Conservation (phyloP, 164 flowering plant species). For the Liriodendron chinense region DNA sequence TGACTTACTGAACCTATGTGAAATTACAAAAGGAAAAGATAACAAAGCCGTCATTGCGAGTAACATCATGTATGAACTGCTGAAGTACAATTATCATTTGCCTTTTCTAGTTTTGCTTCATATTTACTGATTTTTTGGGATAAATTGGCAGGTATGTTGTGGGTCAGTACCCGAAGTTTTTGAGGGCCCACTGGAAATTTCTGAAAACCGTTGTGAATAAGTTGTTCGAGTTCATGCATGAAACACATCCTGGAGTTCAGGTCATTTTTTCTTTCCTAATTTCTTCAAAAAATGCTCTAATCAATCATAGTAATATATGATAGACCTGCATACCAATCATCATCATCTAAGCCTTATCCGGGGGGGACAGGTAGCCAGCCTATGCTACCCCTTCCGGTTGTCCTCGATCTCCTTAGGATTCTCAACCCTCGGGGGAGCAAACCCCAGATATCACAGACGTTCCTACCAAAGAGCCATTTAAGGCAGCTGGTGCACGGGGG, state of each 20-base stretch:
- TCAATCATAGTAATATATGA: no score
- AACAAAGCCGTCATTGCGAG: slow-evolving; percentile 99
- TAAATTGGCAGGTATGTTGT: slow-evolving; percentile 84
- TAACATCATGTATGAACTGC: slow-evolving; percentile 78
- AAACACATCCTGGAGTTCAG: slow-evolving; percentile 99
- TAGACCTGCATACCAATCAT: no score
- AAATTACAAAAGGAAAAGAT: slow-evolving; percentile 94
- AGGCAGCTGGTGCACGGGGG: no score
- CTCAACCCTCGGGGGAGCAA: no score
- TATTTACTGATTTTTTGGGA: background rate
- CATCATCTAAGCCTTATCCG: no score
- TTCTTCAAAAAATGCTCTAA: no score
- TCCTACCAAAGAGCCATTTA: no score
- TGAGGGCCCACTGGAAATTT: slow-evolving; percentile 99
- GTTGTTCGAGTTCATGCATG: slow-evolving; percentile 99
- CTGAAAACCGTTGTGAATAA: slow-evolving; percentile 98
- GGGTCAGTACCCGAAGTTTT: slow-evolving; percentile 93
- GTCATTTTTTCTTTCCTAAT: slow-evolving; percentile 29
- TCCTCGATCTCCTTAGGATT: no score
- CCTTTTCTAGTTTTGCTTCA: background rate
- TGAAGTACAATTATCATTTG: background rate
- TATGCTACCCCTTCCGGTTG: no score
- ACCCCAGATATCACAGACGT: no score
- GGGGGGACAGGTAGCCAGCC: no score
- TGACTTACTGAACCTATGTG: slow-evolving; percentile 90